phyloP scores from a whole-genome alignment of 2,329 filamentous ascomycete species.

The Madurella mycetomatis region DNA sequence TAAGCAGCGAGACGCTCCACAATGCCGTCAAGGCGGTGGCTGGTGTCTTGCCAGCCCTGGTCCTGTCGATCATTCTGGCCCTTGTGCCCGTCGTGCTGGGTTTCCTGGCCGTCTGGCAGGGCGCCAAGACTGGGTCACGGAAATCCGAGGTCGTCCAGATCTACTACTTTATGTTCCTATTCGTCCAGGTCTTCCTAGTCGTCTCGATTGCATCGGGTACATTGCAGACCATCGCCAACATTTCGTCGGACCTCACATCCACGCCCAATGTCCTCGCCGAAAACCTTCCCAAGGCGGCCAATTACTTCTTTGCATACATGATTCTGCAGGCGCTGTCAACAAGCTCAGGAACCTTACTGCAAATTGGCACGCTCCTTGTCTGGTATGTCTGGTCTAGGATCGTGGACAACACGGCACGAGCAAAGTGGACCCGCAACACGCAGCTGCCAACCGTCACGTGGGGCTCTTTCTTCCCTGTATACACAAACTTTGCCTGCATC shows the following conservation, averaged over 20 bases:
- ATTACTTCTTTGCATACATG: conserved; percentile 99
- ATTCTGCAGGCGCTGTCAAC: conserved; percentile 88
- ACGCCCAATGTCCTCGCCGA: conserved; percentile 68
- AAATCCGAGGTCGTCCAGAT: conserved; percentile 79
- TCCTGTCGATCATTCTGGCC: conserved; percentile 74
- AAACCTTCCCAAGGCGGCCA: conserved; percentile 80
- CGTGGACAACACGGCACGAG: conserved; percentile 72
- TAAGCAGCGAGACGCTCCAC: conserved; percentile 53
- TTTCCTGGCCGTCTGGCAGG: conserved; percentile 67
- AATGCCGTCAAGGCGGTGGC: conserved; percentile 63
- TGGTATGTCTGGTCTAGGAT: conserved; percentile 81
- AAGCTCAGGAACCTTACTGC: conserved; percentile 82
- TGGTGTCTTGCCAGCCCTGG: conserved; percentile 76
- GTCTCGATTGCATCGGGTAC: conserved; percentile 76
- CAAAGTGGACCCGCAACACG: conserved; percentile 84
- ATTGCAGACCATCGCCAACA: conserved; percentile 57
- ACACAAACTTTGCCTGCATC: conserved; percentile 95
- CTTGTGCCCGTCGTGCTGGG: conserved; percentile 76
- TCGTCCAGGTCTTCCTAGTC: conserved; percentile 90
- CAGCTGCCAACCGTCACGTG: conserved; percentile 73
- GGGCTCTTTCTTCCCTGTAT: conserved; percentile 93
- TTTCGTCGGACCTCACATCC: conserved; percentile 54
- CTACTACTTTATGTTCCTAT: conserved; percentile 92
- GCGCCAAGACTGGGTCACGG: conserved; percentile 76
- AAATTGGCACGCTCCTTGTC: conserved; percentile 70